A percentile compares a stretch with the other conserved stretches of the same genome.
phyloP scores from a whole-genome alignment of 768 basidiomycete genomes.

The Phaffia tasmanica region DNA sequence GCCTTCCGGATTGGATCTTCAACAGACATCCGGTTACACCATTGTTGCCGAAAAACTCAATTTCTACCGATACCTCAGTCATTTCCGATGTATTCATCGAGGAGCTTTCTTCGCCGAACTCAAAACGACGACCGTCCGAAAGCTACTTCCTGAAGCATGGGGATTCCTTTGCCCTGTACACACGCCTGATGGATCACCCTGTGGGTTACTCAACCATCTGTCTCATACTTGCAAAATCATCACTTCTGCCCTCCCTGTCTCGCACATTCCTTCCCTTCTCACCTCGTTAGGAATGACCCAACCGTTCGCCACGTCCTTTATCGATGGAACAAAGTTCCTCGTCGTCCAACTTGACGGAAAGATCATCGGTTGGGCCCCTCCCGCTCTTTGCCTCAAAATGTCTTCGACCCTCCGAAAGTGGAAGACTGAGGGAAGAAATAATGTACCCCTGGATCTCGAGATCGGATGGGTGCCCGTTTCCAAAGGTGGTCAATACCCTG shows the following conservation, averaged over 20 bases:
- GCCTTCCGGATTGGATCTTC: slow-evolving; percentile 86
- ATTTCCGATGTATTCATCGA: slow-evolving; percentile 96
- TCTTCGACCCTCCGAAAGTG: slow-evolving; percentile 77
- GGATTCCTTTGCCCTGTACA: slow-evolving; percentile 98
- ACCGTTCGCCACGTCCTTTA: slow-evolving; percentile 55
- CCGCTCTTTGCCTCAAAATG: slow-evolving; percentile 59
- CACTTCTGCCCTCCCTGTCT: slow-evolving; percentile 59
- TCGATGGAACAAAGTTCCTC: slow-evolving; percentile 64
- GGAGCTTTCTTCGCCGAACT: slow-evolving; percentile 98
- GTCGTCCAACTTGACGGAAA: slow-evolving; percentile 90
- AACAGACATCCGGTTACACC: slow-evolving; percentile 96
- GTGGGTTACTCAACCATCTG: slow-evolving; percentile 93
- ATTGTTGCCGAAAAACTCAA: slow-evolving; percentile 98
- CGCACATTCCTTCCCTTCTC: slow-evolving; percentile 71
- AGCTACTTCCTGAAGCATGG: slow-evolving; percentile 95
- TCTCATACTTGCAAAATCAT: slow-evolving; percentile 86
- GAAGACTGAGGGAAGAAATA: slow-evolving; percentile 79
- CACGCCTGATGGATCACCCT: slow-evolving; percentile 95
- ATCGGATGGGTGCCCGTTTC: slow-evolving; percentile 81
- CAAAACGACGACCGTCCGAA: slow-evolving; percentile 94
- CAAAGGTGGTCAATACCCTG: slow-evolving; percentile 92
- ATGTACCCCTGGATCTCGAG: slow-evolving; percentile 84
- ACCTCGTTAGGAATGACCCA: slow-evolving; percentile 89
- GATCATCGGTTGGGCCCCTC: slow-evolving; percentile 85
- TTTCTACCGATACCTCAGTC: slow-evolving; percentile 95